Conservation (phyloP, 1,139 yeast species). For the Petasospora fabianii region DNA sequence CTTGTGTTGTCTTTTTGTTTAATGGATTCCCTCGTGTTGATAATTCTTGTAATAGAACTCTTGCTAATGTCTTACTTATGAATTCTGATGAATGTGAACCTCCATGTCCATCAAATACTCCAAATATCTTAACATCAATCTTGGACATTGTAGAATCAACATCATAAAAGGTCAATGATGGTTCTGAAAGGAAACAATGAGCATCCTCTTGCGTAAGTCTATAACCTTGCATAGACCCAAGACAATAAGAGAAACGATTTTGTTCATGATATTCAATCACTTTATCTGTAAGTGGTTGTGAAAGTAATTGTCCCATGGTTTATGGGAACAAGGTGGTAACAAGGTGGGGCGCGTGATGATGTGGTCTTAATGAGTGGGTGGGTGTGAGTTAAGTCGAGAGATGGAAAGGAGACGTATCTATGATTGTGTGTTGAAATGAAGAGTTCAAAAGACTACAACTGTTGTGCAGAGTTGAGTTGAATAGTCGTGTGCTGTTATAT, state of each 20-base stretch:
- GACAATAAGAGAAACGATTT: constrained; percentile 49
- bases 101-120: constrained; percentile 82
- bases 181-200: constrained; percentile 40
- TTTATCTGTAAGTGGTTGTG: constrained; percentile 52
- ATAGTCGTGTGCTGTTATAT: no score
- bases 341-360: no score
- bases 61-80: constrained; percentile 45
- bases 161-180: constrained; percentile 27
- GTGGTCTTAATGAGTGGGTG: no score
- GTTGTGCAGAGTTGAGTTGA: no score
- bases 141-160: constrained; percentile 24
- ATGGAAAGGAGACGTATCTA: no score
- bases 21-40: constrained; percentile 2
- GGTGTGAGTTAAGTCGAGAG: no score
- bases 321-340: neutral
- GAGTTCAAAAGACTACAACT: no score
- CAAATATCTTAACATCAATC: constrained; percentile 52
- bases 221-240: constrained; percentile 81
- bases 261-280: constrained; percentile 49
- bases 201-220: constrained; percentile 78
- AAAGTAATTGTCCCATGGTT: constrained; percentile 68
- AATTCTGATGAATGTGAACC: constrained; percentile 59
- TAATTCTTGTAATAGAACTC: constrained; percentile 33
- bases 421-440: no score
- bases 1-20: constrained; percentile 31